Evolutionary conservation across 2,329 filamentous ascomycete genomes (phyloP).

Genomic region (Ceratocystis ficicola): DNA sequence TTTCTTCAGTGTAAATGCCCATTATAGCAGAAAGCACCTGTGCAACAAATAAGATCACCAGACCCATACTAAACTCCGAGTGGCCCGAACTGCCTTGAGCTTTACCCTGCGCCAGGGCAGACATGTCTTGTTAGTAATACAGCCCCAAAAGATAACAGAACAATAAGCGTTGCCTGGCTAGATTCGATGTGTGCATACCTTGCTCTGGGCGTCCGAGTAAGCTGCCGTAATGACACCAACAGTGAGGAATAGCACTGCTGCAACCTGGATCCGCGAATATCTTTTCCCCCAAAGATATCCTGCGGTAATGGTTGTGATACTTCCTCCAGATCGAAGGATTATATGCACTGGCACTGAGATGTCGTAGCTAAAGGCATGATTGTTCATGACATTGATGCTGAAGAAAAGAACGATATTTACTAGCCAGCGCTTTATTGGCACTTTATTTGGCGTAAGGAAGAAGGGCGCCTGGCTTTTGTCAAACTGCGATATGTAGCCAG

Average conservation of each 20-base stretch:
- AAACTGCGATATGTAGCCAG: slow-evolving; percentile 64
- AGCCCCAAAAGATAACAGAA: not conserved
- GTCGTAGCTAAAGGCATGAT: slow-evolving; percentile 92
- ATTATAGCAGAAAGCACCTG: slow-evolving; percentile 87
- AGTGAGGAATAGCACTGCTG: slow-evolving; percentile 73
- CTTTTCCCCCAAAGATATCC: slow-evolving; percentile 75
- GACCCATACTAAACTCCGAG: slow-evolving; percentile 46
- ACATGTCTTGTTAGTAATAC: not conserved
- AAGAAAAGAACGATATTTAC: slow-evolving; percentile 87
- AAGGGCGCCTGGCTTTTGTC: slow-evolving; percentile 54
- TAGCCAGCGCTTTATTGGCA: slow-evolving; percentile 74
- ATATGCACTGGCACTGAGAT: slow-evolving; percentile 97
- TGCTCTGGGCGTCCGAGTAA: slow-evolving; percentile 75
- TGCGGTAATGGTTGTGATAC: slow-evolving; percentile 89
- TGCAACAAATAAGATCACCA: slow-evolving; percentile 72
- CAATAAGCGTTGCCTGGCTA: not conserved
- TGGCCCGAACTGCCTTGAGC: slow-evolving; percentile 22
- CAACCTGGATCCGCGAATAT: slow-evolving; percentile 67
- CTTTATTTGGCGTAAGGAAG: slow-evolving; percentile 62
- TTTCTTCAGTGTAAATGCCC: slow-evolving; percentile 87
- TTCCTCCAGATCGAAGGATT: slow-evolving; percentile 86
- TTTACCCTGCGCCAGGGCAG: slow-evolving; percentile 17
- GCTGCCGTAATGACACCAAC: slow-evolving; percentile 77
- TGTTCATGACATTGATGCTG: slow-evolving; percentile 88
- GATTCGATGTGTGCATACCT: slow-evolving; percentile 40